Percentiles rank a stretch among this genome's conserved stretches.
Conservation (phyloP, 2,329 filamentous ascomycete species). For the Scedosporium apiospermum region DNA sequence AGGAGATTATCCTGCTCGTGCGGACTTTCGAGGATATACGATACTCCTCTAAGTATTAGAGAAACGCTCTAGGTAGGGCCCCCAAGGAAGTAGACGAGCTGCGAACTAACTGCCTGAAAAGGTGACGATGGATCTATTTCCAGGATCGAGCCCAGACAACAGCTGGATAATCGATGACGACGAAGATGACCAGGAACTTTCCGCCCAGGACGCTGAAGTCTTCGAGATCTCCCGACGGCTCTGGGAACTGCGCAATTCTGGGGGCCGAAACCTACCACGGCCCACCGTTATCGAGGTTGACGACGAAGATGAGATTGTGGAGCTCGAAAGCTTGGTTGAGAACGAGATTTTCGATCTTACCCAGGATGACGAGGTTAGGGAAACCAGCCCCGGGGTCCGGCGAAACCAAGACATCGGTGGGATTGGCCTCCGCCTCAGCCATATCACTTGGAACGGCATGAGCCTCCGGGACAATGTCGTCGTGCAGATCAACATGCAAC, state of each 20-base stretch:
- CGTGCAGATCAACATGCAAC: slow-evolving; percentile 1
- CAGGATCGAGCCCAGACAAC: not conserved
- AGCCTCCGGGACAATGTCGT: not conserved
- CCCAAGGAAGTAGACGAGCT: too few species aligned
- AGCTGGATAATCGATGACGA: slow-evolving; percentile 2
- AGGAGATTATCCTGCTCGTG: too few species aligned
- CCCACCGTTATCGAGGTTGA: slow-evolving; percentile 5
- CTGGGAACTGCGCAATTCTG: not conserved
- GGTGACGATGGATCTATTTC: not conserved
- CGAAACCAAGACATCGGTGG: slow-evolving; percentile 1
- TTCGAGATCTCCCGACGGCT: not conserved
- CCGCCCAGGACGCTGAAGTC: not conserved
- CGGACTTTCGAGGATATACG: too few species aligned
- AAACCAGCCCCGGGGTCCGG: not conserved
- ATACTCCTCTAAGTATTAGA: too few species aligned
- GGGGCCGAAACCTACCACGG: not conserved
- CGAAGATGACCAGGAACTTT: slow-evolving; percentile 3
- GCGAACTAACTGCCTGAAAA: not conserved
- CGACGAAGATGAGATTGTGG: slow-evolving; percentile 8
- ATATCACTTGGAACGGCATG: not conserved
- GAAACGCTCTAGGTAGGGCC: too few species aligned
- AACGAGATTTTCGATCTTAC: slow-evolving; percentile 7
- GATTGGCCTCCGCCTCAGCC: not conserved
- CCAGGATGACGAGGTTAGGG: not conserved
- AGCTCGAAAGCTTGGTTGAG: slow-evolving; percentile 5